Evolutionary conservation across 352 stramenopile genomes (phyloP), one percentile per base, ranked within the genome.

Genomic region (Phytophthora cryptogea): DNA sequence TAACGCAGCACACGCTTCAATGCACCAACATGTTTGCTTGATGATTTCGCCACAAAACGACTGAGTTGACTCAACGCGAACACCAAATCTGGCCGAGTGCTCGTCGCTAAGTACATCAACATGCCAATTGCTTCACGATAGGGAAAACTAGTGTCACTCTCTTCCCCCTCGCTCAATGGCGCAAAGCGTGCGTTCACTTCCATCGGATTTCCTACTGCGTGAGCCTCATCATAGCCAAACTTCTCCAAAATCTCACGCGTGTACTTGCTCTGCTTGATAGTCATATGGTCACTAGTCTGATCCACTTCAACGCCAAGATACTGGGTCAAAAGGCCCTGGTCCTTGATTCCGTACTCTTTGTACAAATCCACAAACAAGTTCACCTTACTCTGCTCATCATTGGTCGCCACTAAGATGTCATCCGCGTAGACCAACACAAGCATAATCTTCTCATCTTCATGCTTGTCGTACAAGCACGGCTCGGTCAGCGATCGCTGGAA

Each of bases 101-200:
- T 23, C 1, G 35, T 41, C 8, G 35, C 35, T 14, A 41, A 41
- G 35, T 41, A 41, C 10, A 41, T 41, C 1, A 41, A 7, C 35
- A 41, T 41, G 4, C 35, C 35, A 41, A 41, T 41, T 8, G 11
- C 35, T 41, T 41, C 35, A 41, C 35, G 35, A 41, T 41, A 41
- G 3, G 35, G 2, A 37, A 41, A 41, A 41, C 35, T 41, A 3
- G 35, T 41, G 11, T 41, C 35, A 8, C 10, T 39, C 11, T 39
- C 33, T 39, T n/a, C n/a, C 32, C 8, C 35, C 17, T 41, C 35
- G 20, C 3, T 4, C 9, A 41, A 14, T 23, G 35, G 35, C 13
- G 20, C 14, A 4, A 41, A 7, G 3, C 35, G 35, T 23, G 35
- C 7, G 13, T 41, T 41, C 7, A 41, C 35, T 16, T 41, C 11